A percentile compares a stretch with the other conserved stretches of the same genome.
Conservation (phyloP, 2,329 filamentous ascomycete genomes). For the Fusarium nodosum region DNA sequence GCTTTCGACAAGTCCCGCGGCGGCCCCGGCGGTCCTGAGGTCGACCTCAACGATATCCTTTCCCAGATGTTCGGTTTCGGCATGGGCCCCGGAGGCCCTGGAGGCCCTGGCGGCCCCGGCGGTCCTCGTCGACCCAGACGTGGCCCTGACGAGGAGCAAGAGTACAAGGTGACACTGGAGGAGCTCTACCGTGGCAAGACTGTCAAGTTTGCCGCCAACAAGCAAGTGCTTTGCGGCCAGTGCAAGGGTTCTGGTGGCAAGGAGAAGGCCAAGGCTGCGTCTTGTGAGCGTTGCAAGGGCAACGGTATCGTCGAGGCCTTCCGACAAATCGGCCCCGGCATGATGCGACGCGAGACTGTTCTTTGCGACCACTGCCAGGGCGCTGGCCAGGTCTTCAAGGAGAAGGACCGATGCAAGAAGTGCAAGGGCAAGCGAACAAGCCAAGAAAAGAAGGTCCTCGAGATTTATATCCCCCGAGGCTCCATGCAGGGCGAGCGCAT, state of each 20-base stretch:
- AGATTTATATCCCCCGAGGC: conserved; percentile 94
- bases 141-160: conserved; percentile 87
- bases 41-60: conserved; percentile 92
- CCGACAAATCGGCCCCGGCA: conserved; percentile 85
- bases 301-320: conserved; percentile 81
- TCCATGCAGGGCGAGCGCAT: conserved; percentile 90
- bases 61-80: conserved; percentile 91
- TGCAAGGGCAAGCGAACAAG: conserved; percentile 93
- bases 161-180: conserved; percentile 91
- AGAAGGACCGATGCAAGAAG: conserved; percentile 98
- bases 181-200: conserved; percentile 99
- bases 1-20: conserved; percentile 86
- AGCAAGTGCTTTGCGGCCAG: conserved; percentile 87
- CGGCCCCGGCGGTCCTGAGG: conserved; percentile 75
- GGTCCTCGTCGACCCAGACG: conserved; percentile 74
- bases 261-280: conserved; percentile 86
- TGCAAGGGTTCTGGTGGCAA: conserved; percentile 94
- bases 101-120: conserved; percentile 63
- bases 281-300: conserved; percentile 88
- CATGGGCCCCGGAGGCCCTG: conserved; percentile 66
- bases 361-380: conserved; percentile 87
- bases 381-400: conserved; percentile 87
- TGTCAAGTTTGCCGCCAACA: conserved; percentile 94
- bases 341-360: conserved; percentile 84
- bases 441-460: conserved; percentile 92